Conservation (phyloP, 2,329 filamentous ascomycete species). For the Talaromyces sp. region DNA sequence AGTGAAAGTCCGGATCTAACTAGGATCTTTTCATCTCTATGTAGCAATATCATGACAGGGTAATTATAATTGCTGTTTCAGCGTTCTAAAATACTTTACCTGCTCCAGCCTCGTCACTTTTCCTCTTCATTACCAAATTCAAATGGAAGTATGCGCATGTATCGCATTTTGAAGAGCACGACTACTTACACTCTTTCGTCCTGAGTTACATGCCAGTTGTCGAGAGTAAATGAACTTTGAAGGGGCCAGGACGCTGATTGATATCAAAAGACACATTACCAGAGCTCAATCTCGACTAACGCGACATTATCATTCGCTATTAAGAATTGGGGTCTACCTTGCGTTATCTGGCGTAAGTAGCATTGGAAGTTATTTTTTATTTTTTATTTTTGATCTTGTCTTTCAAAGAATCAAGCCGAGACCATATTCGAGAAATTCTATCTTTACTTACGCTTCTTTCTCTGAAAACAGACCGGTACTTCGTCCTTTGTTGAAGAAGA, state of each 20-base stretch:
- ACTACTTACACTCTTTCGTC: background rate
- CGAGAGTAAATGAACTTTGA: background rate
- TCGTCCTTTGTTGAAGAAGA: slow-evolving; percentile 4
- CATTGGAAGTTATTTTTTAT: background rate
- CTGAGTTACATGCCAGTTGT: background rate
- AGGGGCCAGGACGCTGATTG: background rate
- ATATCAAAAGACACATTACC: background rate
- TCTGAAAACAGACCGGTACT: background rate
- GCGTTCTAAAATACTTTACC: background rate
- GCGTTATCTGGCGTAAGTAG: background rate
- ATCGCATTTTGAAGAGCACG: background rate
- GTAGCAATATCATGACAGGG: background rate
- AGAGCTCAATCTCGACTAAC: background rate
- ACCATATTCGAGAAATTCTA: background rate
- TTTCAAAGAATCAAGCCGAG: background rate
- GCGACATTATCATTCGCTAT: background rate
- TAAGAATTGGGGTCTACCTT: background rate
- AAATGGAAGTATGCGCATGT: background rate
- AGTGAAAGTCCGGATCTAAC: background rate
- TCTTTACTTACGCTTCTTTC: background rate
- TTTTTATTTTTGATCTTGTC: background rate
- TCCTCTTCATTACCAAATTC: background rate
- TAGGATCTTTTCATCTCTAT: background rate
- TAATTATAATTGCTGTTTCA: background rate
- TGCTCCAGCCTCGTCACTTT: background rate